Evolutionary conservation across 1,139 yeast species (phyloP).

Genomic region (Taphrina populina): DNA sequence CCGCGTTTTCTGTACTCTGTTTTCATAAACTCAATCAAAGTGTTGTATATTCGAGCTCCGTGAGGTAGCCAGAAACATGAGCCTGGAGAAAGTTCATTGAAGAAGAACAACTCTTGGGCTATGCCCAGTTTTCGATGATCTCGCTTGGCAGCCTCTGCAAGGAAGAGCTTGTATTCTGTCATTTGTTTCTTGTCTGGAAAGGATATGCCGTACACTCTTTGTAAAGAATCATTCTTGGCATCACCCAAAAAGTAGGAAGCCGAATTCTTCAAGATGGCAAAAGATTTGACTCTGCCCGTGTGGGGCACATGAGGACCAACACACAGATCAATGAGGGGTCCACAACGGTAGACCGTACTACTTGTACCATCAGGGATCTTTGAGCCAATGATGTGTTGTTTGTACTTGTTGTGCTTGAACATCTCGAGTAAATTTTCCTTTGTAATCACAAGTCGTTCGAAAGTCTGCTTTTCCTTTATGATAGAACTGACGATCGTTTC

Average conservation of each 20-base stretch:
- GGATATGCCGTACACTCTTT: constrained; percentile 95
- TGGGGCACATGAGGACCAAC: constrained; percentile 98
- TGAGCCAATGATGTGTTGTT: constrained; percentile 78
- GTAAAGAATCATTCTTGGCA: constrained; percentile 86
- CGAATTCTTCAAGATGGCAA: constrained; percentile 91
- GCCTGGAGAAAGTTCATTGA: constrained; percentile 97
- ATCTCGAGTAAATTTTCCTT: constrained; percentile 87
- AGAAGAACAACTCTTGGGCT: constrained; percentile 92
- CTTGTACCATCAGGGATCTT: constrained; percentile 96
- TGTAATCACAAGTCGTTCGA: constrained; percentile 87
- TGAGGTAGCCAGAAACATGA: constrained; percentile 81
- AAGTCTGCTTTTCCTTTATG: constrained; percentile 92
- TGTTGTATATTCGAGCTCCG: constrained; percentile 83
- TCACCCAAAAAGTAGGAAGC: constrained; percentile 97
- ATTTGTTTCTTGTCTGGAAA: constrained; percentile 97
- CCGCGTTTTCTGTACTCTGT: constrained; percentile 78
- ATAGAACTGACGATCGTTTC: constrained; percentile 89
- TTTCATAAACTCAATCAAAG: constrained; percentile 76
- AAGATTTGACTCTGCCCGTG: constrained; percentile 93
- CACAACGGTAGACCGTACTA: constrained; percentile 96
- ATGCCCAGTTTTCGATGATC: constrained; percentile 96
- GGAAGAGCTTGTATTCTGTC: constrained; percentile 92
- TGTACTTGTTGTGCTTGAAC: constrained; percentile 95
- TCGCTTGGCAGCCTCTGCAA: constrained; percentile 95
- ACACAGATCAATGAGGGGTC: constrained; percentile 95